Percentiles rank a stretch among this genome's conserved stretches.
phyloP scores from a whole-genome alignment of 768 basidiomycete genomes.

The Lactarius pseudohatsudake region DNA sequence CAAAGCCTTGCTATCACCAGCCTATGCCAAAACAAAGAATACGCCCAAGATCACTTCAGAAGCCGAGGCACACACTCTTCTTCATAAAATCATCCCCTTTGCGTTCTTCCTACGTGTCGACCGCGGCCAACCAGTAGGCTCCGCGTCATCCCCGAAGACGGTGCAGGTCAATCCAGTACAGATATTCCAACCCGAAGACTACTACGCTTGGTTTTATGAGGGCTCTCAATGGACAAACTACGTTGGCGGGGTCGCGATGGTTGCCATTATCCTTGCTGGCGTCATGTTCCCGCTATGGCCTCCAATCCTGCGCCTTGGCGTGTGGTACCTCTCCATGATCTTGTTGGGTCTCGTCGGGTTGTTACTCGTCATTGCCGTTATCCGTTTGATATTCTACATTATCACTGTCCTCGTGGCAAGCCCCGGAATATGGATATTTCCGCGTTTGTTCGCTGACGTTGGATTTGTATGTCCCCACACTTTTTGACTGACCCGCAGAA shows the following conservation, averaged over 20 bases:
- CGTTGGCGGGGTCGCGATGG: conserved; percentile 88
- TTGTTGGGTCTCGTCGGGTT: conserved; percentile 85
- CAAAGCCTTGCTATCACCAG: conserved; percentile 88
- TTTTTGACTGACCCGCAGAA: neutral
- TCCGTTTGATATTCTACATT: conserved; percentile 91
- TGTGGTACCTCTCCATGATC: conserved; percentile 91
- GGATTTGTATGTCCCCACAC: conserved; percentile 76
- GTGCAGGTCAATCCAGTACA: conserved; percentile 82
- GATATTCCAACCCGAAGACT: conserved; percentile 71
- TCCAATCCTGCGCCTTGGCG: conserved; percentile 84
- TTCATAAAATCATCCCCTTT: conserved; percentile 71
- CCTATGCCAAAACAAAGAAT: conserved; percentile 86
- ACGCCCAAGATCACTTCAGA: conserved; percentile 73
- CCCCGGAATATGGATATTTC: conserved; percentile 99
- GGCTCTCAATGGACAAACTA: conserved; percentile 93
- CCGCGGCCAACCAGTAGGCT: conserved; percentile 62
- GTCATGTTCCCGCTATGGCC: conserved; percentile 99
- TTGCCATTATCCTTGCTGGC: conserved; percentile 88
- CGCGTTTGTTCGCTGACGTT: conserved; percentile 95
- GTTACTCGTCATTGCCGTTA: conserved; percentile 88
- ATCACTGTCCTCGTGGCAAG: conserved; percentile 82
- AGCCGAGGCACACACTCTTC: conserved; percentile 65
- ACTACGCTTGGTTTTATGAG: conserved; percentile 97
- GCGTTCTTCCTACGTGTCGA: conserved; percentile 94
- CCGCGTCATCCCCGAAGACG: conserved; percentile 73